Percentiles rank a stretch among this genome's conserved stretches.
These are phyloP conservation scores for Ceratonia siliqua DNA, from an alignment of 306 rosid genomes.

Conservation along the genomic window DNA sequence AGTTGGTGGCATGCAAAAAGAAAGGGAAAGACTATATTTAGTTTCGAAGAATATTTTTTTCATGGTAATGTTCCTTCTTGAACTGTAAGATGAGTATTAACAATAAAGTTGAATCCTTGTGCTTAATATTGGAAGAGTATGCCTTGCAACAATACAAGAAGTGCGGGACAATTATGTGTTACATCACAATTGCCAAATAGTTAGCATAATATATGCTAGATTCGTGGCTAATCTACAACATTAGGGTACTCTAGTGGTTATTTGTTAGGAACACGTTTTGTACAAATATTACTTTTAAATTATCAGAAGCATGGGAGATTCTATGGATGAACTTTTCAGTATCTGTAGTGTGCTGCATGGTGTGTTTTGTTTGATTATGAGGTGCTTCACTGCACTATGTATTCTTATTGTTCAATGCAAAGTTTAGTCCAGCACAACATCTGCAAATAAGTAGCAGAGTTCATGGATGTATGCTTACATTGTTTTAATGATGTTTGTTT, in stretches of 20 bases:
- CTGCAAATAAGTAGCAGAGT: conserved; percentile 23
- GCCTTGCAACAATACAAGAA: conserved; percentile 1
- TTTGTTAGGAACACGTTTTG: not conserved
- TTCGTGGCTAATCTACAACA: conserved; percentile 15
- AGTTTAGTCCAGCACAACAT: conserved; percentile 10
- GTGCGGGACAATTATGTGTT: not conserved
- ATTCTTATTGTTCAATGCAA: conserved; percentile 16
- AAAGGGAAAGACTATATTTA: too few relatives aligned
- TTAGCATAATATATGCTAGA: not conserved
- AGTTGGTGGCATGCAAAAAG: too few relatives aligned
- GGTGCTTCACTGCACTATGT: conserved; percentile 13
- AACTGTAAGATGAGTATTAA: not conserved
- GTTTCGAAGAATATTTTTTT: too few relatives aligned
- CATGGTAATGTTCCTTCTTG: not conserved
- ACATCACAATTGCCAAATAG: not conserved
- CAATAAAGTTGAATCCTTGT: not conserved
- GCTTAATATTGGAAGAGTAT: not conserved
- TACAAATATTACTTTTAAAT: conserved; percentile 10
- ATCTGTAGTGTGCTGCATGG: conserved; percentile 6
- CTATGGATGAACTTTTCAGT: not conserved
- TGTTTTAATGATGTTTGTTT: conserved; percentile 24
- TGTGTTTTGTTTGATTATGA: not conserved
- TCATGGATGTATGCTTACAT: conserved; percentile 25
- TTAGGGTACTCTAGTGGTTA: conserved; percentile 8
- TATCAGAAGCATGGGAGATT: not conserved